Base-by-base conservation (phyloP, 1,139 yeast species). In the Scheffersomyces cryptocercus region DNA sequence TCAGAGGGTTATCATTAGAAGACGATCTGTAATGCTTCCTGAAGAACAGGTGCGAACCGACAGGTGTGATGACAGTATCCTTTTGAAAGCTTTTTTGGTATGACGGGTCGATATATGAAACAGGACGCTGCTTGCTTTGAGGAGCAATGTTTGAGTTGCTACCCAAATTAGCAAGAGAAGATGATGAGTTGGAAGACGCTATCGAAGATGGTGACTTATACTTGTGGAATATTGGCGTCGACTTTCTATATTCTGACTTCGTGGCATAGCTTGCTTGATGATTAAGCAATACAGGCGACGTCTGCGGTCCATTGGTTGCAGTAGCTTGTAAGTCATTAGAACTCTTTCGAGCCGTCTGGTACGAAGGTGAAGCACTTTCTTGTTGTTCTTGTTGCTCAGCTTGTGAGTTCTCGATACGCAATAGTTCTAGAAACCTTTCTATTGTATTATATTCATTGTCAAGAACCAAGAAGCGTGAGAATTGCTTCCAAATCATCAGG, bases 21-120 rank as follows among this genome's bases (percentile, higher is more conserved):
- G 75, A 75, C 11, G 84, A 72, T 47, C 82, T 73, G 37, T 79
- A 72, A 52, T 81, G 86, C 47, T 81, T 77, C 48, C 85, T 69
- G 61, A 84, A 82, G 44, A 85, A 73, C 30, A 77, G 75, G 43
- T 77, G 72, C 4, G 78, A 76, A 1, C 81, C 67, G 7, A 72
- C 59, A 3, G 80, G 70, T 2, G 68, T 58, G 9, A 50, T 20
- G 6, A 31, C 37, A 10, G 41, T 40, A 11, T 51, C 49, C 35
- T 46, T 43, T 1, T 29, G 24, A 10, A 40, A 10, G 41, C 59
- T 67, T 26, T 49, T 46, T n/a, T 20, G 26, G 8, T 53, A 39
- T 5, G 59, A 54, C 0, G 70, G 64, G 42, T 82, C 88, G 26
- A 77, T 64, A 29, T 79, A 77, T 0, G 88, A 82, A 39, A 70